Conservation (phyloP, 176 grass and related monocot genomes). For the Paspalum notatum region DNA sequence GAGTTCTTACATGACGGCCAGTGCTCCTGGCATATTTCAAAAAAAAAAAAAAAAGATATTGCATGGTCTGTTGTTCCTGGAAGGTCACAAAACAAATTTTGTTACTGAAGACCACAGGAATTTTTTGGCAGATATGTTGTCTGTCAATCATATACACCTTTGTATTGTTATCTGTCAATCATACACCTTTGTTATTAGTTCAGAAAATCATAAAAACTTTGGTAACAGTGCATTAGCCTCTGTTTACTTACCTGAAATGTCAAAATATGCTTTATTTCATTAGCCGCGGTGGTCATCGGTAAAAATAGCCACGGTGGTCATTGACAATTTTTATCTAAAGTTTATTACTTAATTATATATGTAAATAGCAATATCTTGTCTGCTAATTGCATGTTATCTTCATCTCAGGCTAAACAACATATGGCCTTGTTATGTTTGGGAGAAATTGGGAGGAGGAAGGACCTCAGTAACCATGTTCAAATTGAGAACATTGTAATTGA, state of each 20-base stretch:
- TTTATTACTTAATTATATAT: neutral
- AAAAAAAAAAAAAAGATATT: too few relatives aligned
- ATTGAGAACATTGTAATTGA: slow-evolving; percentile 97
- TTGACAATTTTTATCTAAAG: neutral
- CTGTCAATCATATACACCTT: neutral
- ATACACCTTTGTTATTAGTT: neutral
- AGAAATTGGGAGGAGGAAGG: slow-evolving; percentile 88
- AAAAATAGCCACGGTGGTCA: neutral
- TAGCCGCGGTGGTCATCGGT: neutral
- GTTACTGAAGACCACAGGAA: neutral
- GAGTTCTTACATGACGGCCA: too few relatives aligned
- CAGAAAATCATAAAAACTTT: neutral
- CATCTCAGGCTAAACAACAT: slow-evolving; percentile 83
- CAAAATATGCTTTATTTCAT: neutral
- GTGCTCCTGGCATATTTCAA: too few relatives aligned
- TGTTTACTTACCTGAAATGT: neutral
- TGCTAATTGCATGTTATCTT: neutral
- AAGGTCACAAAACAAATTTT: neutral
- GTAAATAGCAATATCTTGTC: neutral
- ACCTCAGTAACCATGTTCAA: slow-evolving; percentile 72
- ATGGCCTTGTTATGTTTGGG: slow-evolving; percentile 85
- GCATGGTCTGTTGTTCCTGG: neutral
- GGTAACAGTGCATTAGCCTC: neutral
- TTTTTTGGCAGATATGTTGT: neutral
- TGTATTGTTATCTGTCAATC: neutral